Conservation (phyloP, 2,329 filamentous ascomycete species). For the Cylindrodendrum hubeiense region DNA sequence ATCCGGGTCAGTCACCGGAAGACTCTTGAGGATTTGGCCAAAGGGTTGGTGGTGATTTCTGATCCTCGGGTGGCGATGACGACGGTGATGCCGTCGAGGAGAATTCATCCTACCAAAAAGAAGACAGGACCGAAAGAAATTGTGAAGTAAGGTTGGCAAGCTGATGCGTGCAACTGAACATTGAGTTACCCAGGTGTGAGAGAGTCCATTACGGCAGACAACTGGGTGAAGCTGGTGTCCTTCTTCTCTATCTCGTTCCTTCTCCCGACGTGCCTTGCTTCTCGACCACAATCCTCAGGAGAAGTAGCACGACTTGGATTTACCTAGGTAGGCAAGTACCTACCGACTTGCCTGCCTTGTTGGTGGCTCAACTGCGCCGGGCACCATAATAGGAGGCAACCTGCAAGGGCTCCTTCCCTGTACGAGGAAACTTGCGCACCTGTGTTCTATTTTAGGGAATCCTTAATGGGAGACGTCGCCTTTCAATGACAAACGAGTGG, state of each 20-base stretch:
- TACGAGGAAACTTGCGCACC: background rate
- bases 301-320: background rate
- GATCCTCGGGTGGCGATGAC: background rate
- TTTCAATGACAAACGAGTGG: background rate
- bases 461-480: background rate
- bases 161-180: background rate
- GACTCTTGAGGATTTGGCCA: background rate
- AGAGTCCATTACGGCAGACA: background rate
- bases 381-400: background rate
- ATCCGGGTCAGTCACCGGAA: background rate
- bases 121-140: background rate
- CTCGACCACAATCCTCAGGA: background rate
- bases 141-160: background rate
- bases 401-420: background rate
- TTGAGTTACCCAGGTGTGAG: background rate
- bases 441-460: background rate
- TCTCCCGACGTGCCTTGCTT: background rate
- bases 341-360: background rate
- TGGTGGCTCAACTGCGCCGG: background rate
- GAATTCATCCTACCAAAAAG: slow-evolving; percentile 5
- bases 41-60: background rate
- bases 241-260: background rate
- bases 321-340: background rate
- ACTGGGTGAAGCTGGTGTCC: background rate
- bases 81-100: background rate